Evolutionary conservation across 108 stramenopile genomes (phyloP), one percentile per base, ranked within the genome.

Genomic region (Aurantiochytrium sp.): DNA sequence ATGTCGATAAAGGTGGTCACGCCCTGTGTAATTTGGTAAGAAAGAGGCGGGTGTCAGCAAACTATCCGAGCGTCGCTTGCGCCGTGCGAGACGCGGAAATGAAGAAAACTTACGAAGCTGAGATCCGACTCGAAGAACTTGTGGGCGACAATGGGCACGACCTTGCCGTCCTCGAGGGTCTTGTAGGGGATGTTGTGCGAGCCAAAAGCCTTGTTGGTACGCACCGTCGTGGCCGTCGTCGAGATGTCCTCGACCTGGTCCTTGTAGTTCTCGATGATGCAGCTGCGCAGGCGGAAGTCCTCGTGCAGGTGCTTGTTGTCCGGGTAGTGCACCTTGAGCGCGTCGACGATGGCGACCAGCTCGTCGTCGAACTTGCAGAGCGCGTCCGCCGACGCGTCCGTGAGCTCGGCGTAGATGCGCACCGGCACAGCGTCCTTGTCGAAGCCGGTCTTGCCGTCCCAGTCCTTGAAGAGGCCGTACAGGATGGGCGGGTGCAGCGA

Each of bases 121-220:
- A 89, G 85, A 48, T 89, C 88, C n/a, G 85, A 59, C 41, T 86
- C 88, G 45, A 86, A 89, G 85, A 86, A 89, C 54, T 86, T 89
- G 85, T 89, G 86, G 4, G 55, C 55, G 55, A 87, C 21, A 48
- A 68, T 87, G 32, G 87, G 87, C 1, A 87, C 87, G 59, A 68
- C 19, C 68, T 69, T 42, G 68, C 68, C 68, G 21, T 36, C 37
- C 41, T 68, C 87, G 19, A 87, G 39, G 41, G 30, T 32, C 30
- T 59, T 85, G 59, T 89, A 86, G 12, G 88, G 88, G 15, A 89
- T 86, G 34, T 86, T 86, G 55, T 89, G 88, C 27, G 39, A 48
- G 27, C 37, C 42, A 37, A 86, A 89, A 22, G 86, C 88, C 21
- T 37, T 52, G 88, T 85, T 89, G 27, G 88, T 73, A 10, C 32